Evolutionary conservation across 1,284 basidiomycete species (phyloP).

Genomic region (Malassezia psittaci): DNA sequence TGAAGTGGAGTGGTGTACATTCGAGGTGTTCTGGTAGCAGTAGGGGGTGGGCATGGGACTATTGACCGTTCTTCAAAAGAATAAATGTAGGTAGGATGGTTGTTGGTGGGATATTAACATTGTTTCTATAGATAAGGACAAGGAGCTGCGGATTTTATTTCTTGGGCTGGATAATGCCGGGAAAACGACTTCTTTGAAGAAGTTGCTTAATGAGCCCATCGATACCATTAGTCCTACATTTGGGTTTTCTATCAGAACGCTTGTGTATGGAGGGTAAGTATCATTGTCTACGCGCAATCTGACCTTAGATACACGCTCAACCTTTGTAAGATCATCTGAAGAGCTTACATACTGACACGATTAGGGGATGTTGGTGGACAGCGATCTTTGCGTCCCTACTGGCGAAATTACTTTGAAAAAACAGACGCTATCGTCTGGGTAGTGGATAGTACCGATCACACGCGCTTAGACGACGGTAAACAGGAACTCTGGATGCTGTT

Average conservation of each 20-base stretch:
- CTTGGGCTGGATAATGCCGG: constrained; percentile 99
- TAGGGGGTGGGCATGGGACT: constrained; percentile 56
- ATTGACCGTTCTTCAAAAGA: constrained; percentile 93
- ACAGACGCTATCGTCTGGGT: constrained; percentile 99
- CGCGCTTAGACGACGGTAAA: constrained; percentile 79
- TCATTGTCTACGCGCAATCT: not conserved
- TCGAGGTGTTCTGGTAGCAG: no score
- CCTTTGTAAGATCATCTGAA: constrained; percentile 60
- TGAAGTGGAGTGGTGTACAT: no score
- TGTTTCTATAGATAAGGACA: constrained; percentile 52
- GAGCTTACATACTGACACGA: not conserved
- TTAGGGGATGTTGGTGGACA: constrained; percentile 97
- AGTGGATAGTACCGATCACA: constrained; percentile 82
- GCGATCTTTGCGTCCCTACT: constrained; percentile 85
- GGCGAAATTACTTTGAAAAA: constrained; percentile 98
- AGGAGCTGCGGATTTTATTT: constrained; percentile 90
- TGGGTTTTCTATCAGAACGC: constrained; percentile 97
- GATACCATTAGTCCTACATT: constrained; percentile 68
- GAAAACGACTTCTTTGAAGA: constrained; percentile 95
- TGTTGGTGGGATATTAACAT: not conserved
- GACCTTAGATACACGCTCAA: constrained; percentile 72
- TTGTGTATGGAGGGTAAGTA: constrained; percentile 73
- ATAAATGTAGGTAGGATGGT: constrained; percentile 59
- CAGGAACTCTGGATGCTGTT: constrained; percentile 75
- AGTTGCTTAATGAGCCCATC: constrained; percentile 72